Base-by-base conservation (phyloP, 208 protist genomes). In the Leishmania gerbilli region DNA sequence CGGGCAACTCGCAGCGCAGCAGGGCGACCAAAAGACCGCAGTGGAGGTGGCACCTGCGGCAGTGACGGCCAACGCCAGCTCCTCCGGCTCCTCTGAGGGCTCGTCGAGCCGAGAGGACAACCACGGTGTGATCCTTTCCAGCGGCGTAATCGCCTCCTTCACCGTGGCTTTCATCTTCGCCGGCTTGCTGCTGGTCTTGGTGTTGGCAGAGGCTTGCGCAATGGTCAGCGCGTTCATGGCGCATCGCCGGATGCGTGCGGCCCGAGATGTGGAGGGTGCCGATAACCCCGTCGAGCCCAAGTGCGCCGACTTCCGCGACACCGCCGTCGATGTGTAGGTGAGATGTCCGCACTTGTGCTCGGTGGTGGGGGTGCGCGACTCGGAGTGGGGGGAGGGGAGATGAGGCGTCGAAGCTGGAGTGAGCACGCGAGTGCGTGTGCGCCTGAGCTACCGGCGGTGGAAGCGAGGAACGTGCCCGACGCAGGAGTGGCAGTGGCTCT, bases 161-260 rank as follows among this genome's bases (percentile, higher is more conserved):
- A 82, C 82, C 8, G 62, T 88, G 0, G 80, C 80, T 6, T 62
- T 88, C 34, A 56, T 80, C 49, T 87, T 88, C 71, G 79, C 85
- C 4, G 72, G 77, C 58, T 24, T 87, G 31, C 65, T 91, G 42
- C 60, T 85, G 56, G 40, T 79, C 40, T 42, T 91, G 31, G 78
- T 91, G 79, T 15, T 84, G n/a, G 53, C 77, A 4, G 88, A 91
- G 80, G 45, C 82, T 31, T 56, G 55, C 19, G 49, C 55, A n/a
- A 78, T 77, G 53, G 27, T 84, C 42, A 34, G n/a, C 21, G 45
- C 69, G 19, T 80, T 71, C 58, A 3, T 86, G 60, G 34, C 75
- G 55, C 60, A 82, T 42, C 74, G 77, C 19, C 78, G 78, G 37
- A 68, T 37, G 71, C 47, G 40, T 11, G 40, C 67, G 4, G 19